These are phyloP conservation scores for Hibiscus mutabilis DNA, from an alignment of 345 rosid species.

Conservation along the genomic window DNA sequence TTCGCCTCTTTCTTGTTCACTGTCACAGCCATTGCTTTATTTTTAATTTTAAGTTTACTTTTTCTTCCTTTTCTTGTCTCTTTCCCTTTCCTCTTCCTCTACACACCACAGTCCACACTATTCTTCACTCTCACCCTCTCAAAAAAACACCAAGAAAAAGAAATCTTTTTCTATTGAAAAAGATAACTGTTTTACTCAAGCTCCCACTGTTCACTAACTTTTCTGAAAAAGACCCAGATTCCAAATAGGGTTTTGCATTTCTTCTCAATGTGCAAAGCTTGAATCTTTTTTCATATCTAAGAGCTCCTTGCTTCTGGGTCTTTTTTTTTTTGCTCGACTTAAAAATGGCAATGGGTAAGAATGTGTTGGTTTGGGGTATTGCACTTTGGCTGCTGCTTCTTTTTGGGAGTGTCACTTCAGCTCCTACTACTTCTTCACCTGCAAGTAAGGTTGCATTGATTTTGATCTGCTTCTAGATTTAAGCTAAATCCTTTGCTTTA, in stretches of 20 bases:
- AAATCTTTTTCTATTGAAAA: background rate
- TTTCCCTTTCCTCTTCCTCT: slow-evolving; percentile 1
- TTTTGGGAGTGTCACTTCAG: slow-evolving; percentile 47
- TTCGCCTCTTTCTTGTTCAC: background rate
- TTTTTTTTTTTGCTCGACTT: background rate
- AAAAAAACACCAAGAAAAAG: background rate
- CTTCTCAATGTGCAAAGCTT: slow-evolving; percentile 12
- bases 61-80: slow-evolving; percentile 2
- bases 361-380: slow-evolving; percentile 35
- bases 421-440: slow-evolving; percentile 64
- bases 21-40: background rate
- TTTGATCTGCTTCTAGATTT: slow-evolving; percentile 14
- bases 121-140: background rate
- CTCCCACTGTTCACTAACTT: background rate
- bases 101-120: slow-evolving; percentile 3
- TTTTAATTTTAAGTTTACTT: background rate
- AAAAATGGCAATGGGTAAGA: slow-evolving; percentile 41
- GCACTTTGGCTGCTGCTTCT: slow-evolving; percentile 39
- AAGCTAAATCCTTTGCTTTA: slow-evolving; percentile 10
- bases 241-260: slow-evolving; percentile 18
- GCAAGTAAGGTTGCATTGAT: slow-evolving; percentile 43
- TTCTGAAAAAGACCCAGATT: slow-evolving; percentile 15
- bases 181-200: background rate
- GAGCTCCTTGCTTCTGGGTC: slow-evolving; percentile 11
- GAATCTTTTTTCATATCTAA: slow-evolving; percentile 13